Conservation (phyloP, 345 rosid species). For the Mallotus nudiflorus region DNA sequence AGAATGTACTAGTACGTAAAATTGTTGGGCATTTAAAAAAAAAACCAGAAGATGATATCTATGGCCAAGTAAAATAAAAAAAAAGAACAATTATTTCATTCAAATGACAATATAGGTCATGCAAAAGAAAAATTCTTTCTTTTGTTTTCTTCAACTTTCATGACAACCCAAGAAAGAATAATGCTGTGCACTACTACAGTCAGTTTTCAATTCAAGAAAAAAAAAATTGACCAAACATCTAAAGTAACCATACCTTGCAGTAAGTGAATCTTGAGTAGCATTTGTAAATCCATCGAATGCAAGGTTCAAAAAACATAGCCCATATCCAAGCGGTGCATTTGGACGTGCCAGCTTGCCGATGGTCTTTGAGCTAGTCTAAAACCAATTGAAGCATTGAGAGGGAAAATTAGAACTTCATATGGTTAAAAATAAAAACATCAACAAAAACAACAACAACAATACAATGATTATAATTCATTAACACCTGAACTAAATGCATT, state of each 20-base stretch:
- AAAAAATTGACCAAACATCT: not conserved
- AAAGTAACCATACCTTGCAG: constrained; percentile 50
- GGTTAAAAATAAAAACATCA: not conserved
- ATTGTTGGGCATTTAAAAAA: too few relatives aligned
- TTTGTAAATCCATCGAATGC: constrained; percentile 98
- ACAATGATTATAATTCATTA: not conserved
- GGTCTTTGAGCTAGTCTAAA: constrained; percentile 92
- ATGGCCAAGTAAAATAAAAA: not conserved
- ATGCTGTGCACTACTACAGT: not conserved
- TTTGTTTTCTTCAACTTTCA: too few relatives aligned
- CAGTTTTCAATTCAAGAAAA: not conserved
- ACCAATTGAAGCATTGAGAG: constrained; percentile 13
- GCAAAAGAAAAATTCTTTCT: too few relatives aligned
- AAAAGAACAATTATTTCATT: not conserved
- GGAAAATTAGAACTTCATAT: not conserved
- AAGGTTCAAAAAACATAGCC: constrained; percentile 88
- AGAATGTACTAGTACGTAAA: not conserved
- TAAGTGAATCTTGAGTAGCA: constrained; percentile 95
- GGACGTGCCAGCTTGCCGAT: constrained; percentile 94
- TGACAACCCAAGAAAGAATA: not conserved
- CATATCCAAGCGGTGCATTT: constrained; percentile 93
- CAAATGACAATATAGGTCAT: not conserved
- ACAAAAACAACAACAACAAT: not conserved
- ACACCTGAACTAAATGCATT: not conserved
- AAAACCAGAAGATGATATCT: not conserved